These are phyloP conservation scores for Psilocybe cyanescens DNA, from an alignment of 768 basidiomycete genomes.

Conservation along the genomic window DNA sequence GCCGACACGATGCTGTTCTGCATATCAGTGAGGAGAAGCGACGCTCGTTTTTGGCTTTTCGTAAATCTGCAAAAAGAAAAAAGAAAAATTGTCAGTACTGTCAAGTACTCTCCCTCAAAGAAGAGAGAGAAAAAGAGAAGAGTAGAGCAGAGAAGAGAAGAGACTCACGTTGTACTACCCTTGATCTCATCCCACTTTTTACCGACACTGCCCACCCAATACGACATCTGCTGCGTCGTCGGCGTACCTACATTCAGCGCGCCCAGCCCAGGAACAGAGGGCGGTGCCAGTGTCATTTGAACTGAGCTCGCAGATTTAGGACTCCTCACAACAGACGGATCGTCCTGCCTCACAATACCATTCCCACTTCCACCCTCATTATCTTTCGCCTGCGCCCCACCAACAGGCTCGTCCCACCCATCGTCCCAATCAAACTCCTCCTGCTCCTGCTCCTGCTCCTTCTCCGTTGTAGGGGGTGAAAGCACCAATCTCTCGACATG, in stretches of 20 bases:
- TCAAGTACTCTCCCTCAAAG: too few species aligned
- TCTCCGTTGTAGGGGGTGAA: background rate
- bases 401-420: slow-evolving; percentile 19
- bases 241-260: slow-evolving; percentile 14
- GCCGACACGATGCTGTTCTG: slow-evolving; percentile 58
- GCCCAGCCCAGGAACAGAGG: slow-evolving; percentile 20
- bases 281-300: background rate
- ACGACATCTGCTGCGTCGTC: slow-evolving; percentile 31
- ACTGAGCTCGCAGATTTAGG: background rate
- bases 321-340: background rate
- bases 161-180: slow-evolving; percentile 55
- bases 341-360: background rate
- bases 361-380: background rate
- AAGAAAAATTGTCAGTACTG: background rate
- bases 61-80: slow-evolving; percentile 48
- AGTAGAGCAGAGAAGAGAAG: background rate
- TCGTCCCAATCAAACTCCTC: slow-evolving; percentile 25
- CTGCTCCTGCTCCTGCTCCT: background rate
- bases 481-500: background rate
- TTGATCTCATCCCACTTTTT: slow-evolving; percentile 65
- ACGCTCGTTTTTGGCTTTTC: slow-evolving; percentile 71
- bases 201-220: slow-evolving; percentile 64
- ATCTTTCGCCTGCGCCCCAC: slow-evolving; percentile 14
- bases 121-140: slow-evolving; percentile 2
- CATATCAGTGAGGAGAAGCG: slow-evolving; percentile 66